Evolutionary conservation across 169 alveolate species (phyloP).

Genomic region (Plasmodium inui): DNA sequence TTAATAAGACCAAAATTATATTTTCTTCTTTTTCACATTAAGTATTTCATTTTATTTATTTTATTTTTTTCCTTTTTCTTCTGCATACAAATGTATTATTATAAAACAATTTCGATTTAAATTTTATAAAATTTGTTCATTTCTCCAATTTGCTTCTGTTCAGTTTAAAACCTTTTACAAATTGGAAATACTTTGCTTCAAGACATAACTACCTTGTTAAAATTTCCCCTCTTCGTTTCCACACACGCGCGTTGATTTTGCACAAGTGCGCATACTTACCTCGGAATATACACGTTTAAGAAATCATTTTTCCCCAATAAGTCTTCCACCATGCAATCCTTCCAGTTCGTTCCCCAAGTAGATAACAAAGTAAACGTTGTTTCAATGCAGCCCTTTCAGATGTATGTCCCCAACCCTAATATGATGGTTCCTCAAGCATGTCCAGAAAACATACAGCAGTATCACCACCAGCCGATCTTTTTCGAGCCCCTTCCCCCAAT

Average conservation of each 20-base stretch:
- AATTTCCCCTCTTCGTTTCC: background rate
- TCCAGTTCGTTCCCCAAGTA: constrained; percentile 53
- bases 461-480: constrained; percentile 69
- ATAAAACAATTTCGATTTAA: constrained; percentile 32
- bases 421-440: constrained; percentile 46
- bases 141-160: background rate
- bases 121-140: constrained; percentile 31
- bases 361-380: constrained; percentile 62
- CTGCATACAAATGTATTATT: constrained; percentile 2
- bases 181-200: background rate
- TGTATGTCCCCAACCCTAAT: constrained; percentile 68
- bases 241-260: background rate
- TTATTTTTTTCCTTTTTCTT: constrained; percentile 19
- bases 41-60: background rate
- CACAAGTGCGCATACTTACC: background rate
- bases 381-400: constrained; percentile 56
- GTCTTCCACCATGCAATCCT: constrained; percentile 40
- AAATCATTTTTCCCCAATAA: background rate
- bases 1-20: background rate
- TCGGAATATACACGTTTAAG: background rate
- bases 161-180: constrained; percentile 9
- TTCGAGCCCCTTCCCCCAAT: constrained; percentile 75
- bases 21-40: constrained; percentile 6
- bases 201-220: background rate
- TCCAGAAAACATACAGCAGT: constrained; percentile 44